Evolutionary conservation across 305 asterid species (phyloP), one percentile per base, ranked within the genome.

Genomic region (Solanum hybrid): DNA sequence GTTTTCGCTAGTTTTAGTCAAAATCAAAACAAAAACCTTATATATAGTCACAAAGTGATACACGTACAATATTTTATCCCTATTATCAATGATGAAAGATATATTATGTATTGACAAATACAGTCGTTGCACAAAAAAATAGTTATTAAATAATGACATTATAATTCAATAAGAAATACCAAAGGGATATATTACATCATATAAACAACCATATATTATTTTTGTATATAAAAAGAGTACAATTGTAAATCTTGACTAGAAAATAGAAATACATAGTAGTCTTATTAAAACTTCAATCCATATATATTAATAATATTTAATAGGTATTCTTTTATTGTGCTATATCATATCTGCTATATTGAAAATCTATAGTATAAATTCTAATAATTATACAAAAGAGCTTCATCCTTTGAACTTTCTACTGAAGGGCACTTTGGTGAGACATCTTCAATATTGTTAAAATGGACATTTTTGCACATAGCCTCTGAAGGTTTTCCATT

Each of bases 351-450:
- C 64, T n/a, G 64, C 86, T 22, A 34, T 77, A 22, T 5, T 34
- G 38, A 77, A 78, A 5, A 19, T 78, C 29, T 9, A 11, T 24
- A 24, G 29, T 35, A 78, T 34, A 78, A 35, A 78, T 22, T 32
- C 34, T 72, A 78, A 22, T 78, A 35, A 35, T 19, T 78, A 35
- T 78, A 76, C 14, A 31, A 35, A 78, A 78, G 84, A 34, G 8
- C 7, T 15, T 3, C 40, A 78, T 80, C 69, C 31, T 40, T 24
- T 13, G 17, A 80, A 40, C 66, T 80, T 38, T 80, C n/a, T n/a
- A 14, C 4, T 38, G 64, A 32, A 75, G 95, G 78, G 90, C 98
- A 96, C 69, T 60, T 89, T 12, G 98, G 99, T 12, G 94, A 91
- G 90, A 95, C 93, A 3, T 19, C 13, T 81, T 91, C 94, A 5